These are phyloP conservation scores for Lactifluus echinatus DNA, from an alignment of 768 basidiomycete genomes.

Conservation along the genomic window DNA sequence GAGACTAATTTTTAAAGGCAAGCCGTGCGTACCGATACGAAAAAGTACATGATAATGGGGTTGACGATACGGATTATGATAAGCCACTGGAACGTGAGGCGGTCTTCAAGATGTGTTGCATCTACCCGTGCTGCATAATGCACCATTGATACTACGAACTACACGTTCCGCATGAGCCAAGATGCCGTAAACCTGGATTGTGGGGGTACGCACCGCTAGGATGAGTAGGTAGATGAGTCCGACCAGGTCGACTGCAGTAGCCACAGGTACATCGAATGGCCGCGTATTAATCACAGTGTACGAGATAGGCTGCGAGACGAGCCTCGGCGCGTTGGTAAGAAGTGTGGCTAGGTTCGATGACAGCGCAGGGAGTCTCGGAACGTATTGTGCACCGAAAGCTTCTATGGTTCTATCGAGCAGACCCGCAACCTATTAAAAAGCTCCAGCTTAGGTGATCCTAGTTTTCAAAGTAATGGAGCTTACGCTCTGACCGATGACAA, in stretches of 20 bases:
- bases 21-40: conserved; percentile 18
- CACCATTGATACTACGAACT: conserved; percentile 13
- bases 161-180: neutral
- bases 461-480: neutral
- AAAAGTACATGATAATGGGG: conserved; percentile 34
- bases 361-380: conserved; percentile 22
- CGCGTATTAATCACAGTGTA: conserved; percentile 42
- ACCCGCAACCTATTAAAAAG: conserved; percentile 22
- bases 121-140: conserved; percentile 28
- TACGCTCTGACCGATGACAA: neutral
- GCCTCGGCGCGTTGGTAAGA: conserved; percentile 39
- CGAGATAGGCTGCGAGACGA: conserved; percentile 39
- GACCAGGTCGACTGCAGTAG: conserved; percentile 27
- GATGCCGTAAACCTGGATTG: neutral
- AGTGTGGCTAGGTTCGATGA: conserved; percentile 29
- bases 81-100: conserved; percentile 32
- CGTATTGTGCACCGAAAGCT: conserved; percentile 30
- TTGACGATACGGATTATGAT: conserved; percentile 34
- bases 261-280: conserved; percentile 52
- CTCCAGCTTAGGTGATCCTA: neutral
- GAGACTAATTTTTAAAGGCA: neutral
- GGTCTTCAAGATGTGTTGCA: conserved; percentile 33
- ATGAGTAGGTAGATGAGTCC: conserved; percentile 29
- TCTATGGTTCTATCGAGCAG: conserved; percentile 34
- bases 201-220: conserved; percentile 21